A percentile compares a stretch with the other conserved stretches of the same genome.
These are phyloP conservation scores for Irpex lacteus DNA, from an alignment of 1,284 basidiomycete genomes.

Conservation along the genomic window DNA sequence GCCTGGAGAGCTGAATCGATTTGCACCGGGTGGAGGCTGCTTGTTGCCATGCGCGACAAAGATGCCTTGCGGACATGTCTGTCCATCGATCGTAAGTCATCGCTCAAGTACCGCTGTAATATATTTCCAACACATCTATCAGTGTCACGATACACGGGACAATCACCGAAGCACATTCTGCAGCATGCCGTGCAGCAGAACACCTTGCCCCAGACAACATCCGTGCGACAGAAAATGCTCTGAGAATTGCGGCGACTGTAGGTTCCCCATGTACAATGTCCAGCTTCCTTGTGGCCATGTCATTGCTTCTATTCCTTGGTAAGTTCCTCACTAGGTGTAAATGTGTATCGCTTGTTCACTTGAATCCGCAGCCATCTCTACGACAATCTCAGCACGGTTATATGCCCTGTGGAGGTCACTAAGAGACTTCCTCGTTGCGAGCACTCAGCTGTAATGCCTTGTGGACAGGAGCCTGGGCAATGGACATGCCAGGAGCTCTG, in stretches of 20 bases:
- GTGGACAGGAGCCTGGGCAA: conserved; percentile 38
- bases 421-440: conserved; percentile 56
- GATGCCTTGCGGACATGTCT: conserved; percentile 65
- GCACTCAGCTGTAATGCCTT: conserved; percentile 44
- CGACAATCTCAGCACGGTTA: conserved; percentile 40
- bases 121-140: neutral
- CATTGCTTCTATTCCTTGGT: conserved; percentile 50
- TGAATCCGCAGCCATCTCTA: conserved; percentile 39
- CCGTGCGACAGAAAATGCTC: conserved; percentile 57
- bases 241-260: conserved; percentile 52
- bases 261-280: conserved; percentile 44
- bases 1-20: conserved; percentile 47
- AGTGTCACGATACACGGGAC: conserved; percentile 67
- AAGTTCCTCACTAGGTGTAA: conserved; percentile 19
- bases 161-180: conserved; percentile 51
- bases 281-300: conserved; percentile 62
- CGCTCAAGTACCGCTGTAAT: neutral
- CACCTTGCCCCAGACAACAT: conserved; percentile 49
- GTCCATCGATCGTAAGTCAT: conserved; percentile 53
- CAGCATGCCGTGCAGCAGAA: conserved; percentile 43
- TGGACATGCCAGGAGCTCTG: conserved; percentile 44
- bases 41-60: conserved; percentile 47
- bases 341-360: neutral
- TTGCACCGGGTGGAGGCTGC: conserved; percentile 71
- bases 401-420: conserved; percentile 41